Conservation (phyloP, 2,329 filamentous ascomycete genomes). For the Ophiostoma angusticollis region DNA sequence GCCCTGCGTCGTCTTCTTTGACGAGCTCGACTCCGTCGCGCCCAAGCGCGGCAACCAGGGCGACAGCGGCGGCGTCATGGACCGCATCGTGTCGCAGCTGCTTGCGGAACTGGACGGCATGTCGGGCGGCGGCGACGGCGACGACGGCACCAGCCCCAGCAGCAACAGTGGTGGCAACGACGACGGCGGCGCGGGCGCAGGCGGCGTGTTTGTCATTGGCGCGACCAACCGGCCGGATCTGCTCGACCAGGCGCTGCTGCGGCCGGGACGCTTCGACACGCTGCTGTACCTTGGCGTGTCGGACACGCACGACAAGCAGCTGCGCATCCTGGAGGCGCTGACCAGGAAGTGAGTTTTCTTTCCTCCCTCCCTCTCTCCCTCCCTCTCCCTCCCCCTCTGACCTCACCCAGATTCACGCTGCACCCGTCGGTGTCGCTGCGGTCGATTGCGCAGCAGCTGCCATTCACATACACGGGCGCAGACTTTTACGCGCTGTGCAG, state of each 20-base stretch:
- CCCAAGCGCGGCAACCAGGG: constrained; percentile 96
- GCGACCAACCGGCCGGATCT: constrained; percentile 92
- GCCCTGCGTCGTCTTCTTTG: constrained; percentile 87
- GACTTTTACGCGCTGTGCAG: constrained; percentile 96
- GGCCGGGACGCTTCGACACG: constrained; percentile 91
- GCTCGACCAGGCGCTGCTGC: constrained; percentile 75
- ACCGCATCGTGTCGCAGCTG: constrained; percentile 88
- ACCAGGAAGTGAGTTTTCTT: constrained; percentile 68
- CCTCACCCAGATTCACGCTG: constrained; percentile 58
- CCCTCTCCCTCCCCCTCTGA: constrained; percentile 1
- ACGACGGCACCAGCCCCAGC: background rate
- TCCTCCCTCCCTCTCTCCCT: background rate
- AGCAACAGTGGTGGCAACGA: constrained; percentile 1
- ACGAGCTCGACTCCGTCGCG: constrained; percentile 84
- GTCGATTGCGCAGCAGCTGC: constrained; percentile 61
- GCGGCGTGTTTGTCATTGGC: constrained; percentile 91
- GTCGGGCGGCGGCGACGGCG: constrained; percentile 37
- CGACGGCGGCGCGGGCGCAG: constrained; percentile 49
- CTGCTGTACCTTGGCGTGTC: constrained; percentile 96
- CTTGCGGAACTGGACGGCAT: constrained; percentile 94
- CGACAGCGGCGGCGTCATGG: constrained; percentile 95
- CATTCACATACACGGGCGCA: constrained; percentile 93
- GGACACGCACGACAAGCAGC: constrained; percentile 92
- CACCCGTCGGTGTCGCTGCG: constrained; percentile 65
- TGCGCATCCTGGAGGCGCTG: constrained; percentile 84